phyloP scores from a whole-genome alignment of 345 rosid species.

The Citrus hindsii region DNA sequence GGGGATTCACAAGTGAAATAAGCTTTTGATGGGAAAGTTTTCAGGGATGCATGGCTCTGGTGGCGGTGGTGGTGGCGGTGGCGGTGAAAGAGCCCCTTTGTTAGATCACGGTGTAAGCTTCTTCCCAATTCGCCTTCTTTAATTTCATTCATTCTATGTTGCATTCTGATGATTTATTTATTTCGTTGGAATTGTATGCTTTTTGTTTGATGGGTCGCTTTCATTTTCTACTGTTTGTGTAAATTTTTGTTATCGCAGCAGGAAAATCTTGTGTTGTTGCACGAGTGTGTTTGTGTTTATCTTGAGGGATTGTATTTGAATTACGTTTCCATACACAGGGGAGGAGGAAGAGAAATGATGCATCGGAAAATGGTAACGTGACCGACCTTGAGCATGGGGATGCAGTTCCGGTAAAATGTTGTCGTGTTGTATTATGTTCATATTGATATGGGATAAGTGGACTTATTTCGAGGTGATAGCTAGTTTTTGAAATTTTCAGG shows the following conservation, averaged over 20 bases:
- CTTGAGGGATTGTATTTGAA: not conserved
- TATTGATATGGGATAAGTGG: not conserved
- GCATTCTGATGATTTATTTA: not conserved
- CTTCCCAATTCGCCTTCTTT: not conserved
- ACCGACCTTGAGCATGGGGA: constrained; percentile 27
- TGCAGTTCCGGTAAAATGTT: constrained; percentile 13
- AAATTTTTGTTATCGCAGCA: not conserved
- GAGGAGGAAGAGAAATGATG: constrained; percentile 26
- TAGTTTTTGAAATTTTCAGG: constrained; percentile 7
- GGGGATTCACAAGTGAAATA: not conserved
- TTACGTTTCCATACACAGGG: constrained; percentile 13
- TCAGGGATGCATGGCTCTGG: constrained; percentile 14
- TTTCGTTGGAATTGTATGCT: not conserved
- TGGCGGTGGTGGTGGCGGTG: not conserved
- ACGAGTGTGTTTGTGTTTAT: not conserved
- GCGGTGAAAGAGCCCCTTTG: constrained; percentile 31
- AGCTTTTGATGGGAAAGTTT: constrained; percentile 1
- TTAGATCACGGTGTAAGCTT: constrained; percentile 30
- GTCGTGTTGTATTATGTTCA: not conserved
- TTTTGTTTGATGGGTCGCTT: not conserved
- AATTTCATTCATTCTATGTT: not conserved
- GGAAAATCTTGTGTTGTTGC: not conserved
- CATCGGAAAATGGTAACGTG: constrained; percentile 10
- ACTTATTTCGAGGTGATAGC: not conserved
- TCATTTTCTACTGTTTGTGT: not conserved